Percentiles rank a stretch among this genome's conserved stretches.
Conservation (phyloP, 2,329 filamentous ascomycete genomes). For the Thelonectria rubi region DNA sequence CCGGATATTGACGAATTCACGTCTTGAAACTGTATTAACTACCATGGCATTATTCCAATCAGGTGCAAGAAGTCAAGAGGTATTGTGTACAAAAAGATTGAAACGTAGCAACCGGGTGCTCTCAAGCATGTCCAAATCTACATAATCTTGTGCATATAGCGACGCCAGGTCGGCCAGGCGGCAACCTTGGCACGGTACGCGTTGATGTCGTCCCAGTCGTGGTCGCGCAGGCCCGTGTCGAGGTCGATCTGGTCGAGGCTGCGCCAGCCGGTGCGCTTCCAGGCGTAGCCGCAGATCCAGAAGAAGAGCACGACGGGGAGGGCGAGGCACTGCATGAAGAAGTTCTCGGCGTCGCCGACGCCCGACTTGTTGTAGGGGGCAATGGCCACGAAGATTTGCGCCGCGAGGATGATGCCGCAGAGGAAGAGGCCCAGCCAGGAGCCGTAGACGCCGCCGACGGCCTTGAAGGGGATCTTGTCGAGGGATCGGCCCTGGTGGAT, state of each 20-base stretch:
- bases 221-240: slow-evolving; percentile 69
- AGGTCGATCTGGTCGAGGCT: slow-evolving; percentile 70
- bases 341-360: slow-evolving; percentile 54
- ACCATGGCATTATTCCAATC: neutral
- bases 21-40: no score
- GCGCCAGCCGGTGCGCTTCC: slow-evolving; percentile 72
- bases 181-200: slow-evolving; percentile 59
- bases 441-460: slow-evolving; percentile 67
- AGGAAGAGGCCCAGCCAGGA: slow-evolving; percentile 69
- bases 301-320: slow-evolving; percentile 63
- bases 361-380: slow-evolving; percentile 46
- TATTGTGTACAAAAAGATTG: no score
- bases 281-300: slow-evolving; percentile 66
- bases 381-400: slow-evolving; percentile 62
- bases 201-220: slow-evolving; percentile 71
- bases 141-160: slow-evolving; percentile 46
- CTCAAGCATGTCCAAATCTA: slow-evolving; percentile 25
- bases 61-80: slow-evolving; percentile 2
- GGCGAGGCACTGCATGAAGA: slow-evolving; percentile 65
- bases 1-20: no score
- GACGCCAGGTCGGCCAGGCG: slow-evolving; percentile 59
- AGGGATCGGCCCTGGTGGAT: slow-evolving; percentile 63
- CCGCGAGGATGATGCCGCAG: slow-evolving; percentile 61
- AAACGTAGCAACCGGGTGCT: no score
- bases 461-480: slow-evolving; percentile 72